phyloP scores from a whole-genome alignment of 2,329 filamentous ascomycete genomes.

The Aspergillus glaucus region DNA sequence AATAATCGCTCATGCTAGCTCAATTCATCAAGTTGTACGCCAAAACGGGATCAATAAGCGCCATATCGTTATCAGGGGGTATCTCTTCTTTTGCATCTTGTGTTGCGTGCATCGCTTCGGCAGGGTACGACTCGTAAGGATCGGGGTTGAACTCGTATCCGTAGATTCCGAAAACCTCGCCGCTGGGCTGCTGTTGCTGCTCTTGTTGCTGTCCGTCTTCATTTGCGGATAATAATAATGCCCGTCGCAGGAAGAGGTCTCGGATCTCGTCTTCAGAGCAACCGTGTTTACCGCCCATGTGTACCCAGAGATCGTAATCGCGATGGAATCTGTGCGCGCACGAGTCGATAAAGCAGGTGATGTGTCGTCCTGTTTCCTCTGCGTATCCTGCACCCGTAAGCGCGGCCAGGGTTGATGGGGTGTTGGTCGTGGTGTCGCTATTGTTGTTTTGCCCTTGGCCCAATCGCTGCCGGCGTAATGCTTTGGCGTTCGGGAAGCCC shows the following conservation, averaged over 20 bases:
- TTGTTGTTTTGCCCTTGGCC: slow-evolving; percentile 14
- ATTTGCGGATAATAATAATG: slow-evolving; percentile 29
- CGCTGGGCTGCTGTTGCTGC: slow-evolving; percentile 8
- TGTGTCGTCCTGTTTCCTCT: slow-evolving; percentile 42
- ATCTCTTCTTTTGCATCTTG: slow-evolving; percentile 19
- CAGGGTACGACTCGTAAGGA: slow-evolving; percentile 10
- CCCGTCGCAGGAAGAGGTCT: slow-evolving; percentile 34
- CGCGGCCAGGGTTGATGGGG: slow-evolving; percentile 36
- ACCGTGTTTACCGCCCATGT: slow-evolving; percentile 45
- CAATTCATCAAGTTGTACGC: slow-evolving; percentile 23
- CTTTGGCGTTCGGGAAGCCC: slow-evolving; percentile 46
- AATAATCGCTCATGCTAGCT: no score
- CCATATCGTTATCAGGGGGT: slow-evolving; percentile 25
- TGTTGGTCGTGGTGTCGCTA: slow-evolving; percentile 7
- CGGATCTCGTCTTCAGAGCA: slow-evolving; percentile 35
- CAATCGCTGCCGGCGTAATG: slow-evolving; percentile 30
- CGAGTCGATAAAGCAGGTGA: slow-evolving; percentile 45
- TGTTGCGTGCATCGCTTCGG: background rate
- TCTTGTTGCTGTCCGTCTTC: background rate
- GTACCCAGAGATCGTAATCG: slow-evolving; percentile 52
- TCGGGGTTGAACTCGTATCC: slow-evolving; percentile 25
- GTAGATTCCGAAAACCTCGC: slow-evolving; percentile 30
- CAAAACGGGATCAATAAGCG: slow-evolving; percentile 30
- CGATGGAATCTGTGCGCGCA: slow-evolving; percentile 53
- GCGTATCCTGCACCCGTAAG: slow-evolving; percentile 54